Conservation (phyloP, 1,139 yeast genomes). For the Taphrina communis region DNA sequence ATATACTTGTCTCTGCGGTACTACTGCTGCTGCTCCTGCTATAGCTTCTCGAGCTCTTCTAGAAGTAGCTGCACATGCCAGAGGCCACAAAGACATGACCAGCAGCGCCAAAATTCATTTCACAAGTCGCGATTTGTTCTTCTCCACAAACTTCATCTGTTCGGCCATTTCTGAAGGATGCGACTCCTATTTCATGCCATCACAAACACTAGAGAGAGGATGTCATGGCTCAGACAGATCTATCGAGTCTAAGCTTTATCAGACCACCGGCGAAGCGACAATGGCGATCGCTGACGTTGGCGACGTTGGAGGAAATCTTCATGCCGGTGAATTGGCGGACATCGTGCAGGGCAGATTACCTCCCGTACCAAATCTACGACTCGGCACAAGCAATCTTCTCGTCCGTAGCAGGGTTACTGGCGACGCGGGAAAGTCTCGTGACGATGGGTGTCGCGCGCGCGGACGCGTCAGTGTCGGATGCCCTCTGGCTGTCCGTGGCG, state of each 20-base stretch:
- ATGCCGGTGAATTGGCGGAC: conserved; percentile 54
- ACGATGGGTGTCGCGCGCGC: conserved; percentile 55
- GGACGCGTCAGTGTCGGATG: conserved; percentile 53
- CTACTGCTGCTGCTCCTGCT: background rate
- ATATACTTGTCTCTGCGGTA: background rate
- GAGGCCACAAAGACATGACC: no score
- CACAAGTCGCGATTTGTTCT: no score
- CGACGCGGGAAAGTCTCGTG: conserved; percentile 50
- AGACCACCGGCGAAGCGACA: background rate
- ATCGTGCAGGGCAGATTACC: conserved; percentile 52
- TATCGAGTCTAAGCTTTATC: background rate
- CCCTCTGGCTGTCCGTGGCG: conserved; percentile 52
- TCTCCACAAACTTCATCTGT: no score
- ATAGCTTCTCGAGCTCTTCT: no score
- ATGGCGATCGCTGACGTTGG: background rate
- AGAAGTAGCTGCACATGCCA: no score
- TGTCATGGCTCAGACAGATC: background rate
- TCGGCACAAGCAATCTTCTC: conserved; percentile 54
- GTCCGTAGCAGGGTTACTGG: conserved; percentile 53
- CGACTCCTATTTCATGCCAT: no score
- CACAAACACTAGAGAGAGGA: background rate
- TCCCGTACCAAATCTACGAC: conserved; percentile 53
- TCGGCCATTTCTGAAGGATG: no score
- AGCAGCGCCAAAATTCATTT: no score
- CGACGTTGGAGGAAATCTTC: conserved; percentile 49